Conservation (phyloP, 2,329 filamentous ascomycete genomes). For the Curvularia verruculosa region DNA sequence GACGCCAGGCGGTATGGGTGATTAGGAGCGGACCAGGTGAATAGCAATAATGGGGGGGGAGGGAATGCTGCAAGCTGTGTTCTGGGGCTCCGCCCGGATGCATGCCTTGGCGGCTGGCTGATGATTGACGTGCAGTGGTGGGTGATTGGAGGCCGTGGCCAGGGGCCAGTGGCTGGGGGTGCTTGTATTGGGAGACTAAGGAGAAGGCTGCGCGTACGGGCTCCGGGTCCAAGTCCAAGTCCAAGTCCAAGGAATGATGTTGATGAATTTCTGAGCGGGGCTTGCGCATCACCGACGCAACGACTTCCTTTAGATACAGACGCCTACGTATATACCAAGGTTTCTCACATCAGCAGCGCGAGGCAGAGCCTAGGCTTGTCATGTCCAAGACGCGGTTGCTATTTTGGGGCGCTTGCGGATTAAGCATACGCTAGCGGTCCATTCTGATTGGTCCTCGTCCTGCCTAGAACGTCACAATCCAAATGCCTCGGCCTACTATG, state of each 20-base stretch:
- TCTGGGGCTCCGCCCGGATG: constrained; percentile 29
- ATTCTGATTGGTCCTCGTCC: constrained; percentile 20
- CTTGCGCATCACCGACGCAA: background rate
- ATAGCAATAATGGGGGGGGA: constrained; percentile 13
- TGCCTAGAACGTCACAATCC: constrained; percentile 22
- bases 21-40: constrained; percentile 5
- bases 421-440: constrained; percentile 23
- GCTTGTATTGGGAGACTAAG: background rate
- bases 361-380: constrained; percentile 8
- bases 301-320: background rate
- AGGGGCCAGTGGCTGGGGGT: constrained; percentile 28
- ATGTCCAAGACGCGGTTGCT: constrained; percentile 34
- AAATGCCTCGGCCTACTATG: constrained; percentile 14
- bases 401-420: constrained; percentile 24
- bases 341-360: constrained; percentile 23
- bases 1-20: constrained; percentile 1
- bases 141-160: constrained; percentile 22
- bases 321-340: too few species aligned
- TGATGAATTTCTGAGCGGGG: background rate
- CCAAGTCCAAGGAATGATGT: background rate
- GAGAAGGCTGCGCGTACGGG: constrained; percentile 5
- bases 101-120: constrained; percentile 32
- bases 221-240: background rate
- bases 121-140: constrained; percentile 25
- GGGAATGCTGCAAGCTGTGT: constrained; percentile 12